Evolutionary conservation across 306 rosid species (phyloP), one percentile per base, ranked within the genome.

Genomic region (Dicorynia guianensis): DNA sequence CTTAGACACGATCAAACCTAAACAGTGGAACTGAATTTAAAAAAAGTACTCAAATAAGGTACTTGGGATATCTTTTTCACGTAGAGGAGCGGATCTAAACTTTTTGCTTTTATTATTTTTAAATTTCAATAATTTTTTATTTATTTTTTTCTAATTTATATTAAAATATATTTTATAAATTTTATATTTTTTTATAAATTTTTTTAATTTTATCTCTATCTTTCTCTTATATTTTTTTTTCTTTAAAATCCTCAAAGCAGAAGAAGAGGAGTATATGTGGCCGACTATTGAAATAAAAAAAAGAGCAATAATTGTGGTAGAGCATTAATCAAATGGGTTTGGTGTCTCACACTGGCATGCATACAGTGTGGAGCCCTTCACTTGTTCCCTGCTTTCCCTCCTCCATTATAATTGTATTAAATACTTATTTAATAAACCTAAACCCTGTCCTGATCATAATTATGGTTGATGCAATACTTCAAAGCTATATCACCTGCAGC

Each of bases 331-430:
- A 49, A 63, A 55, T 36, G 17, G 43, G 56, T 38, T 40, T 46
- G 63, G 36, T 44, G 76, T 12, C 69, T 70, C 53, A 62, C 38
- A 15, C 13, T 15, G 59, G 14, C 50, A 38, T 43, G 63, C 66
- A 38, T 43, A 63, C 66, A 40, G 17, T 13, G 57, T 49, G 78
- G 82, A 20, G 50, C 81, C 82, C 18, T 25, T 60, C 35, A 42
- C 4, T 9, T 20, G 43, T 18, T 60, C 60, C 67, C 66, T 20
- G 19, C 48, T 49, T 33, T 60, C 60, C 67, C 66, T 20, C 34
- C 48, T 49, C 40, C 14, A 55, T 69, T 47, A 56, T 79, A 33
- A 49, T 63, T 34, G 17, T 20, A 25, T 40, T 36, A 30, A 25
- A 61, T 64, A 46, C 4, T 38, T n/a, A 64, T 72, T 62, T 50